phyloP scores from a whole-genome alignment of 2,329 filamentous ascomycete species.

The Zymoseptoria ardabiliae region DNA sequence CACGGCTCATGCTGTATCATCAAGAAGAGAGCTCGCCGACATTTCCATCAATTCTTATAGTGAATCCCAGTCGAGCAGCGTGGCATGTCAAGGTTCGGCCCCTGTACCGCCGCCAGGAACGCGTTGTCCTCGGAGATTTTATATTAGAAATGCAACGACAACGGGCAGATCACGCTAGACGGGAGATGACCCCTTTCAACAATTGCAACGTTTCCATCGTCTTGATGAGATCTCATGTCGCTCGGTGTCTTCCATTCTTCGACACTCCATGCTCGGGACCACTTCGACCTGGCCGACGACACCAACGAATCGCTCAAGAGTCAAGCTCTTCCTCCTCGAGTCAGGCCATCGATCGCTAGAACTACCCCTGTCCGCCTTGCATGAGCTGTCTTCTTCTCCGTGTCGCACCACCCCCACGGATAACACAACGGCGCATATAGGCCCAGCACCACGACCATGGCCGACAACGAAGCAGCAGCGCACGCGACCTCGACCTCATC shows the following conservation, averaged over 20 bases:
- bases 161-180: no score
- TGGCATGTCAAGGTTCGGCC: no score
- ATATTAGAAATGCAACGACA: no score
- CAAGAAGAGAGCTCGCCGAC: no score
- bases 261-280: neutral
- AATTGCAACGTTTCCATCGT: no score
- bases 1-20: no score
- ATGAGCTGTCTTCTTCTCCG: neutral
- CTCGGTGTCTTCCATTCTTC: neutral
- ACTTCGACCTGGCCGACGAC: neutral
- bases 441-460: neutral
- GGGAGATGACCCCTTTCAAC: no score
- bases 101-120: no score
- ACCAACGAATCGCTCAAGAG: neutral
- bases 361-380: neutral
- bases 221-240: neutral
- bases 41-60: no score
- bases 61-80: no score
- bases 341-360: neutral
- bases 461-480: neutral
- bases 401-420: neutral
- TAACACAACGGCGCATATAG: neutral
- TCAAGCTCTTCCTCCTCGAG: neutral
- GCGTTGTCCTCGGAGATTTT: no score
- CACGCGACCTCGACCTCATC: constrained; percentile 4